Evolutionary conservation across 2,329 filamentous ascomycete species (phyloP).

Genomic region (Leptographium lundbergii): DNA sequence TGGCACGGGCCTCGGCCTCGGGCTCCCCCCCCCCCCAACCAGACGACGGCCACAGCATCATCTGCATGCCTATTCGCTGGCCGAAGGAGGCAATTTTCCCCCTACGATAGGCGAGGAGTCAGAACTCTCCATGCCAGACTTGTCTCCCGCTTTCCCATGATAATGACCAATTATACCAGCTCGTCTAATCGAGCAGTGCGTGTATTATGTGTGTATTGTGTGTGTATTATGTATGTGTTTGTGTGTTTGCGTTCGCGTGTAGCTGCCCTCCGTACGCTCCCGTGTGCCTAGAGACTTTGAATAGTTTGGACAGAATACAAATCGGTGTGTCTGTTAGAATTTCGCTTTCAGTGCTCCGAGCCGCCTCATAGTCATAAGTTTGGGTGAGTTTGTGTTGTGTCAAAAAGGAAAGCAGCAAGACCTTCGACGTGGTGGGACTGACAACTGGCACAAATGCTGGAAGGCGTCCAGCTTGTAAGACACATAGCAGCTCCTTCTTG

Average conservation of each 20-base stretch:
- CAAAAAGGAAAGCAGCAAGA: too few species aligned
- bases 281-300: neutral
- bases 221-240: neutral
- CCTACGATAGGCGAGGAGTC: neutral
- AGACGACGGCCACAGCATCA: neutral
- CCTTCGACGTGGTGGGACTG: too few species aligned
- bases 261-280: neutral
- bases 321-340: neutral
- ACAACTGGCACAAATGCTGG: too few species aligned
- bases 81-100: neutral
- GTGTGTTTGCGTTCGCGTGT: neutral
- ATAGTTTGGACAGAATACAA: neutral
- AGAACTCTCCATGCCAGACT: neutral
- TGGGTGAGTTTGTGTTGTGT: too few species aligned
- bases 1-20: neutral
- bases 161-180: neutral
- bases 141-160: neutral
- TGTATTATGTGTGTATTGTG: neutral
- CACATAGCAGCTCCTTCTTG: neutral
- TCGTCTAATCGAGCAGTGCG: neutral
- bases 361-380: neutral
- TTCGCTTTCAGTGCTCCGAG: neutral
- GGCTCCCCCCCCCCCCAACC: neutral
- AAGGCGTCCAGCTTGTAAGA: too few species aligned
- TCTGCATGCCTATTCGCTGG: neutral